phyloP scores from a whole-genome alignment of 768 basidiomycete species.

The Trametes punicea region DNA sequence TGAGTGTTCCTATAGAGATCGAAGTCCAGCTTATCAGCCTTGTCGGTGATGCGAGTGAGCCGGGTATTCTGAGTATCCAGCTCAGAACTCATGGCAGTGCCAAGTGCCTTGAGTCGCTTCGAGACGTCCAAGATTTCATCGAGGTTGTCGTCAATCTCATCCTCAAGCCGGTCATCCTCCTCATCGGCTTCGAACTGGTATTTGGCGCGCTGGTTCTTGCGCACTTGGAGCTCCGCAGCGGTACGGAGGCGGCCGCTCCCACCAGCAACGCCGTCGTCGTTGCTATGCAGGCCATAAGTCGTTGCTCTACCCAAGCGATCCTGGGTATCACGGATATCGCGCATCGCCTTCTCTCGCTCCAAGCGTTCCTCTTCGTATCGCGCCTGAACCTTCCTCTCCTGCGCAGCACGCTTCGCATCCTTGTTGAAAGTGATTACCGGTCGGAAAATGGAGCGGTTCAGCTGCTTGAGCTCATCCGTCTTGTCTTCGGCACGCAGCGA shows the following conservation, averaged over 20 bases:
- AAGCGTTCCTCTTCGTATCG: slow-evolving; percentile 85
- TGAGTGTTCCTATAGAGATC: slow-evolving; percentile 81
- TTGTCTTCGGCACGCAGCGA: slow-evolving; percentile 87
- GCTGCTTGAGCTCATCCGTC: slow-evolving; percentile 88
- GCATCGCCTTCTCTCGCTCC: slow-evolving; percentile 81
- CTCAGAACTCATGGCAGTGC: slow-evolving; percentile 82
- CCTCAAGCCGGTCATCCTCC: slow-evolving; percentile 92
- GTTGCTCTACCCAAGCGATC: slow-evolving; percentile 76
- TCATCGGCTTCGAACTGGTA: slow-evolving; percentile 91
- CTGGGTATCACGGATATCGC: slow-evolving; percentile 84
- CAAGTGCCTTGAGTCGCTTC: slow-evolving; percentile 74
- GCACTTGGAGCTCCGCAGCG: slow-evolving; percentile 47
- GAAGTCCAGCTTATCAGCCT: slow-evolving; percentile 72
- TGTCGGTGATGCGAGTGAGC: slow-evolving; percentile 72
- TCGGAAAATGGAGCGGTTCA: slow-evolving; percentile 93
- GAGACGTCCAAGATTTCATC: slow-evolving; percentile 80
- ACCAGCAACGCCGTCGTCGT: slow-evolving; percentile 41
- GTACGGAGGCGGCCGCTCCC: slow-evolving; percentile 43
- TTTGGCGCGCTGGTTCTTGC: slow-evolving; percentile 71
- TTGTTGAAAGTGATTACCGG: slow-evolving; percentile 94
- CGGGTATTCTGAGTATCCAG: slow-evolving; percentile 83
- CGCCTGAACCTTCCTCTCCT: slow-evolving; percentile 77
- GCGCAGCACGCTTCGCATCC: slow-evolving; percentile 80
- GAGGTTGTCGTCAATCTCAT: slow-evolving; percentile 90
- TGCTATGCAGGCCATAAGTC: slow-evolving; percentile 49